Evolutionary conservation across 1,139 yeast species (phyloP), one percentile per base, ranked within the genome.

Genomic region (Sugiyamaella japonica): DNA sequence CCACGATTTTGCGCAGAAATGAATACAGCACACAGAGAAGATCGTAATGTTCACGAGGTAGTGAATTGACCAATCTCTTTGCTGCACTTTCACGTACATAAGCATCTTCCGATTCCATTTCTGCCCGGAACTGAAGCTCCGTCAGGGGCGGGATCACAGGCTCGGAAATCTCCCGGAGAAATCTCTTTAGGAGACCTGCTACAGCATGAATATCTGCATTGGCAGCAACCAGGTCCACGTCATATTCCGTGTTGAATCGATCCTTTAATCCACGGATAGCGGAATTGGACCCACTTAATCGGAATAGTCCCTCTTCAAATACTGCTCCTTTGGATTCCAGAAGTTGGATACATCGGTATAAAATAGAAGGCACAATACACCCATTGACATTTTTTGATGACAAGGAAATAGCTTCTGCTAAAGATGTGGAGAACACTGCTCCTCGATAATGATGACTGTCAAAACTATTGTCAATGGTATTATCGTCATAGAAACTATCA

Each of bases 281-380:
- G 0, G 91, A 80, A 53, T 93, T 88, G 34, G 96, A 87, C 1
- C 99, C 99, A 70, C 95, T 89, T 55, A 91, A 75, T 59, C 99
- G 77, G 73, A 93, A 93, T 1, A 93, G 81, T 2, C 99, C 99
- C 67, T 91, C 97, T 69, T 89, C 96, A 59, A 81, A 81, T 16
- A 86, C 76, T 0, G 96, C 97, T 9, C 87, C 84, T 20, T 85
- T 80, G 48, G 76, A 78, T 53, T 80, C 78, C 49, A 93, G 75
- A 62, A 79, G 86, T 57, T 84, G 89, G 44, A 93, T 69, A 65
- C 97, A 89, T 57, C 96, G 75, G 65, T 74, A 86, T 20, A 89
- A 81, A 9, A 93, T 82, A 45, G 93, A 83, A 1, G 99, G 98
- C 9, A 93, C 81, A 13, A 63, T 64, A 20, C 66, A 63, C 7